Evolutionary conservation across 1,284 basidiomycete species (phyloP).

Genomic region (Apiotrichum gracile): DNA sequence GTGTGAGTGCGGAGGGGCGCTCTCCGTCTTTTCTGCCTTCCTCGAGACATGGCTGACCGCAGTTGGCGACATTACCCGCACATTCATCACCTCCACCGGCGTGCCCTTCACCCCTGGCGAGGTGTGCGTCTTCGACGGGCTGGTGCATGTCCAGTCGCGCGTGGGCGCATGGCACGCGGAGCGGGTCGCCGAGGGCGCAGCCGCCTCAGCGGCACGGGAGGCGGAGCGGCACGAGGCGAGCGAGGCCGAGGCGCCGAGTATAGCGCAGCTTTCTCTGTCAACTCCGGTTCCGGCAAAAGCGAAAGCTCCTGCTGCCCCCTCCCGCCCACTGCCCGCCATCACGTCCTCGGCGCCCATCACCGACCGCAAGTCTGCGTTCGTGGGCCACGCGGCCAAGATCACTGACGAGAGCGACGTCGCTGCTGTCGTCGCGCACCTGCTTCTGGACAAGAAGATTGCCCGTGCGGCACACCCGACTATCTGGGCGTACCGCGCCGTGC

Average conservation of each 20-base stretch:
- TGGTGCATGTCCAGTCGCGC: conserved; percentile 67
- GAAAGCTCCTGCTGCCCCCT: not conserved
- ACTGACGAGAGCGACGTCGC: conserved; percentile 72
- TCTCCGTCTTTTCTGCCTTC: not conserved
- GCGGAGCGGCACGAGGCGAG: not conserved
- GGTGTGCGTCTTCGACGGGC: conserved; percentile 81
- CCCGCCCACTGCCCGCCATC: conserved; percentile 47
- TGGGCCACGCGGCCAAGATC: conserved; percentile 74
- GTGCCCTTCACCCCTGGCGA: conserved; percentile 66
- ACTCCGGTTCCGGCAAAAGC: too few species aligned
- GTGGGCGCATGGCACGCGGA: conserved; percentile 66
- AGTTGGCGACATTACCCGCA: conserved; percentile 69
- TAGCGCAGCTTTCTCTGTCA: too few species aligned
- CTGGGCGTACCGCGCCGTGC: conserved; percentile 58
- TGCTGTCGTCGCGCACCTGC: conserved; percentile 62
- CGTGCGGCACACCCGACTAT: conserved; percentile 82
- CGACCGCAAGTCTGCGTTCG: conserved; percentile 74
- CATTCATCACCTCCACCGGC: conserved; percentile 69
- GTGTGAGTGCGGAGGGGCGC: conserved; percentile 30
- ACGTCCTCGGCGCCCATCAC: conserved; percentile 66
- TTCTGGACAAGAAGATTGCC: conserved; percentile 56
- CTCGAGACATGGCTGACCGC: not conserved
- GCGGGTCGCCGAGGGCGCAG: conserved; percentile 55
- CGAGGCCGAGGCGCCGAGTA: not conserved
- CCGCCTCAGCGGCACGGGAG: conserved; percentile 54